Base-by-base conservation (phyloP, 2,329 filamentous ascomycete genomes). In the Cladophialophora bantiana region DNA sequence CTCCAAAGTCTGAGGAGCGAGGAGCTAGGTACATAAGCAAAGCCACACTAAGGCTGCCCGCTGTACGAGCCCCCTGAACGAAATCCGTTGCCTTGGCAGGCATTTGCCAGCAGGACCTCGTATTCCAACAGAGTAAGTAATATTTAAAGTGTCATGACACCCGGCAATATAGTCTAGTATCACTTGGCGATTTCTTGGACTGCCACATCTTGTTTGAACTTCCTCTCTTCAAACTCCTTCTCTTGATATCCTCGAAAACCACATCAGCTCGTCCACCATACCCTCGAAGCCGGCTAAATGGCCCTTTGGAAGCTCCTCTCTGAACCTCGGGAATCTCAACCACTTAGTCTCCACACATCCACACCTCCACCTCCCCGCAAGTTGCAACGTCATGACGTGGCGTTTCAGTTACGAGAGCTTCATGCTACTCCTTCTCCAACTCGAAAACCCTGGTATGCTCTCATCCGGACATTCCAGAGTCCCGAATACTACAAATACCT, bases 141-240 rank as follows among this genome's bases (percentile, higher is more conserved):
- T 50, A 9, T 2, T 50, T 26, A 50, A 48, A 48, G 42, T 20
- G n/a, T n/a, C 42, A 42, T 48, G 42, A n/a, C 10, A 13, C 0
- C 20, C 2, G 7, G 18, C 18, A 26, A 48, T 5, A 12, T 26
- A 9, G 12, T 50, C 26, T 50, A 50, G 45, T 20, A 50, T 26
- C 45, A 26, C 45, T 50, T 50, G 45, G 45, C 45, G 45, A 31
- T 50, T 13, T 50, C 45, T 50, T 50, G 45, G 45, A 50, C 18
- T 13, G 1, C 18, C 20, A 50, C 26, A 50, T 50, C 45, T 50
- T 50, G 7, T 50, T 50, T 50, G 18, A 50, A 50, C 45, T 31
- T 50, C 45, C 9, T 50, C 20, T 50, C 45, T 31, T 20, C 10
- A 31, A 26, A 26, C 4, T 50, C 45, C 45, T 31, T 31, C 7